A percentile compares a stretch with the other conserved stretches of the same genome.
Conservation (phyloP, 2,329 filamentous ascomycete species). For the Rutstroemia sp. region DNA sequence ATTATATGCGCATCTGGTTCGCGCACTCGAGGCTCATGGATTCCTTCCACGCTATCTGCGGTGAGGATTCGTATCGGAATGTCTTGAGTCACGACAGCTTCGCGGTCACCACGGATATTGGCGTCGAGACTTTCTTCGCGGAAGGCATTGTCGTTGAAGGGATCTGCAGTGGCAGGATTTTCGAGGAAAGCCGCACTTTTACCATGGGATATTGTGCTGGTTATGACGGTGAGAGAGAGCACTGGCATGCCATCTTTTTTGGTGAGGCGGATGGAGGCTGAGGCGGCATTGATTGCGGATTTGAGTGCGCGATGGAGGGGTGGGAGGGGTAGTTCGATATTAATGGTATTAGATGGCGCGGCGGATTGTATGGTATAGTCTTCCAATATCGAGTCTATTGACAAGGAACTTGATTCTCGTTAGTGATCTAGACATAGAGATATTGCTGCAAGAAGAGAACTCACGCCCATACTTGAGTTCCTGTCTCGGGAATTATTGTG, state of each 20-base stretch:
- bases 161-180: conserved; percentile 31
- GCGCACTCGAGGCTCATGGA: conserved; percentile 84
- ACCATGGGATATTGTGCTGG: conserved; percentile 52
- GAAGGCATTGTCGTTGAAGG: conserved; percentile 40
- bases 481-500: conserved; percentile 89
- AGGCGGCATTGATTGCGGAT: conserved; percentile 74
- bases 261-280: conserved; percentile 80
- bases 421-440: conserved; percentile 25
- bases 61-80: conserved; percentile 89
- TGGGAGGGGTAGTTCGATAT: conserved; percentile 87
- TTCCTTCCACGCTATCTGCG: conserved; percentile 76
- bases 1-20: conserved; percentile 94
- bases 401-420: conserved; percentile 39
- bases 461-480: conserved; percentile 93
- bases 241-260: conserved; percentile 86
- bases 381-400: conserved; percentile 80
- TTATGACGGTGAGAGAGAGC: conserved; percentile 83
- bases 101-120: conserved; percentile 60
- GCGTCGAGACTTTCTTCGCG: conserved; percentile 45
- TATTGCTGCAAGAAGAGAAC: conserved; percentile 31
- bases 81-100: conserved; percentile 91
- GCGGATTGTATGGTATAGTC: conserved; percentile 80
- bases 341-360: conserved; percentile 78
- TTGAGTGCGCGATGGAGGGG: conserved; percentile 86
- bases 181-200: conserved; percentile 33